These are phyloP conservation scores for Sinapis alba DNA, from an alignment of 441 rosid species.

Conservation along the genomic window DNA sequence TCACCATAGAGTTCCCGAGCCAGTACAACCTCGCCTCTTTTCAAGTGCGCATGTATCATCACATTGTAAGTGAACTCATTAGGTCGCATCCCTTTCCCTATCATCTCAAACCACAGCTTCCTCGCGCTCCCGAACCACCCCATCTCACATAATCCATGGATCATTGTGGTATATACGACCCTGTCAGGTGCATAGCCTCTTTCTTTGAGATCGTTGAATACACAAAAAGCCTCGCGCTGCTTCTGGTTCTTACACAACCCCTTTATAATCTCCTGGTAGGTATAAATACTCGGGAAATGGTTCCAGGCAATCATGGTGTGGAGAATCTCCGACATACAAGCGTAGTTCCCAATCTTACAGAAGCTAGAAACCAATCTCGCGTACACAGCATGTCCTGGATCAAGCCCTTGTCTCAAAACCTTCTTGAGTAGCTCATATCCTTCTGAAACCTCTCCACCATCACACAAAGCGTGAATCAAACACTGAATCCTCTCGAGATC, in stretches of 20 bases:
- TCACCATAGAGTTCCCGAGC: constrained; percentile 43
- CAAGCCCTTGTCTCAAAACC: constrained; percentile 47
- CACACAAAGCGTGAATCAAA: constrained; percentile 65
- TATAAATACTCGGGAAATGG: constrained; percentile 51
- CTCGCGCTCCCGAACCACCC: constrained; percentile 47
- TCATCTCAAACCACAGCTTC: constrained; percentile 54
- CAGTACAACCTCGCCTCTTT: too few relatives aligned
- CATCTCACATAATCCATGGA: constrained; percentile 49
- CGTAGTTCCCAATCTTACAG: too few relatives aligned
- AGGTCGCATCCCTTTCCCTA: constrained; percentile 48
- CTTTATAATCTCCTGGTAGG: constrained; percentile 56
- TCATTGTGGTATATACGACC: constrained; percentile 50
- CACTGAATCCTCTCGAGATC: constrained; percentile 48
- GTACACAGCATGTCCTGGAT: constrained; percentile 58
- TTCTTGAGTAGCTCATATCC: constrained; percentile 63
- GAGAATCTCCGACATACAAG: constrained; percentile 47
- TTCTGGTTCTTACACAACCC: constrained; percentile 49
- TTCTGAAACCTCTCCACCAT: constrained; percentile 44
- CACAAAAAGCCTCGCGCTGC: constrained; percentile 46
- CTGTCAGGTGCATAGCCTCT: constrained; percentile 46
- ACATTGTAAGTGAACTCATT: constrained; percentile 51
- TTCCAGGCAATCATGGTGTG: constrained; percentile 51
- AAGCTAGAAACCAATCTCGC: constrained; percentile 56
- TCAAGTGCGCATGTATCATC: constrained; percentile 49
- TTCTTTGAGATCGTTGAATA: too few relatives aligned